A percentile compares a stretch with the other conserved stretches of the same genome.
Conservation (phyloP, 768 basidiomycete species). For the Podaxis carcinomalis region DNA sequence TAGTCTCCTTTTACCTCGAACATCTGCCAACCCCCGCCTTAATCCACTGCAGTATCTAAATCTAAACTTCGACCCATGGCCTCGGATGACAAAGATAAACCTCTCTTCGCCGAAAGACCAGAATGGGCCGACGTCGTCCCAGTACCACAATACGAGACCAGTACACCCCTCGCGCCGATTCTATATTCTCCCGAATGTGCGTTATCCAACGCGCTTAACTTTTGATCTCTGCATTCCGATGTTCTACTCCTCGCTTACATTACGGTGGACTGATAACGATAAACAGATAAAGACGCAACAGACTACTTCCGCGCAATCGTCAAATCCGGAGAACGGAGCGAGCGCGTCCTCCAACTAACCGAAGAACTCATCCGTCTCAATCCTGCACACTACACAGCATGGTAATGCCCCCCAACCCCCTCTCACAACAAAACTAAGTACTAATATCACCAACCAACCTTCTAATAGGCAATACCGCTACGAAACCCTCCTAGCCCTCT, state of each 20-base stretch:
- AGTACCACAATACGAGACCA: slow-evolving; percentile 73
- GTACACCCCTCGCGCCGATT: slow-evolving; percentile 84
- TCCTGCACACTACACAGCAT: slow-evolving; percentile 96
- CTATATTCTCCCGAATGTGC: slow-evolving; percentile 86
- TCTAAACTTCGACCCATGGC: background rate
- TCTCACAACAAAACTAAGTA: background rate
- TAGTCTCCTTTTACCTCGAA: background rate
- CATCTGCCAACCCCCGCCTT: background rate
- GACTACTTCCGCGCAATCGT: slow-evolving; percentile 88
- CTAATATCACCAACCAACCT: background rate
- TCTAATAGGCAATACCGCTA: slow-evolving; percentile 87
- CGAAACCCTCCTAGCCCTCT: slow-evolving; percentile 70
- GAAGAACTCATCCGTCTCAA: slow-evolving; percentile 87
- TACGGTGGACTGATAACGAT: background rate
- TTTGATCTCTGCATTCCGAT: background rate
- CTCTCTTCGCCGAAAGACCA: slow-evolving; percentile 55
- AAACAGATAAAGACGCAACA: slow-evolving; percentile 85
- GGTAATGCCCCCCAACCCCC: slow-evolving; percentile 39
- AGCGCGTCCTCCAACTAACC: slow-evolving; percentile 81
- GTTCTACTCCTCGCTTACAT: no score
- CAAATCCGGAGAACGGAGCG: slow-evolving; percentile 71
- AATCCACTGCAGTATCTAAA: background rate
- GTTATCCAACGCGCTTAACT: slow-evolving; percentile 25
- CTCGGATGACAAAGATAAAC: slow-evolving; percentile 9
- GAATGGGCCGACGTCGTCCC: slow-evolving; percentile 84